Evolutionary conservation across 352 stramenopile species (phyloP), one percentile per base, ranked within the genome.

Genomic region (Elongisporangium senticosum): DNA sequence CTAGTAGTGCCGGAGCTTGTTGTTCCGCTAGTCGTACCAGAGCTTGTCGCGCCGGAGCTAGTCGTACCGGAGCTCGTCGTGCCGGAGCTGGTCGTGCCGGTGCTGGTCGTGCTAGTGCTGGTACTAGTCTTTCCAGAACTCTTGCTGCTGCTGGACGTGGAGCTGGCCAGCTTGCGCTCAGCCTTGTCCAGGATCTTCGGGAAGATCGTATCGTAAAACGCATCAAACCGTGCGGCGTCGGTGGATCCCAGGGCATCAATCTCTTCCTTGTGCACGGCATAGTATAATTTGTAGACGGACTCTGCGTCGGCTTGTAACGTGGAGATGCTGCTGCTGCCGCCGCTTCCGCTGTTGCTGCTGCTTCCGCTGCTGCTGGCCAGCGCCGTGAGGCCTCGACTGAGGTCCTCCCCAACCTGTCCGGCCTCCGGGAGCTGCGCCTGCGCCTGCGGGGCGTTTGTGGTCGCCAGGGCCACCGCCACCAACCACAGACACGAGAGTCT

Each of bases 251-350:
- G 85, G 40, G 67, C 64, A 17, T 61, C 63, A 19, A 84, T 78
- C 24, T 67, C 28, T 39, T 61, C 59, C 14, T 70, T 64, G 56
- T 86, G 74, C 20, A 89, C 57, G 43, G 72, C 74, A 62, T 82
- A 76, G 71, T 87, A 90, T 37, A 90, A 64, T 53, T 85, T 78
- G 63, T 87, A 90, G 7, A 90, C 59, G 28, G 79, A 56, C 47
- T 72, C 58, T 14, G 70, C 75, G 58, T 90, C 76, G 28, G 65
- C 49, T 15, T 56, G 67, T 56, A 75, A 65, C 43, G 65, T 59
- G 10, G 33, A 43, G 33, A 43, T 17, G 11, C 33, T 43, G 13
- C 33, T 17, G 33, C 33, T 43, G 8, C 33, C 33, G 13, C 7
- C 10, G 10, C 28, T 43, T 17, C 33, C 13, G 33, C 33, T 43